A percentile compares a stretch with the other conserved stretches of the same genome.
Conservation (phyloP, 2,329 filamentous ascomycete species). For the Paraphoma chrysanthemicola region DNA sequence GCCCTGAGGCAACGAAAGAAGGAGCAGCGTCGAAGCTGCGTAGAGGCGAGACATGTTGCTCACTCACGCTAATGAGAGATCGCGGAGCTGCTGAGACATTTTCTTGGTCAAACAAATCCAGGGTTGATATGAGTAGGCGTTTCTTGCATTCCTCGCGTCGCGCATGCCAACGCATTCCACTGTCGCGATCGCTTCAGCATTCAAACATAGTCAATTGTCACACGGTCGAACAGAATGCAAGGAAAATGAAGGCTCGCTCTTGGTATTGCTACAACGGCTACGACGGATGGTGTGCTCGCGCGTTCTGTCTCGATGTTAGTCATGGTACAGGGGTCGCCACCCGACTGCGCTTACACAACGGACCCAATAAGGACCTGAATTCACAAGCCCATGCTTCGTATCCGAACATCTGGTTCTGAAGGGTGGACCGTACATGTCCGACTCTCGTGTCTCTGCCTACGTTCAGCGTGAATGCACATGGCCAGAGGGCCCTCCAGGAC, state of each 20-base stretch:
- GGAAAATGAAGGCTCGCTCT: constrained; percentile 5
- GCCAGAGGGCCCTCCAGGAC: too few relatives aligned
- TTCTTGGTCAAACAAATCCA: background rate
- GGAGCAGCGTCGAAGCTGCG: constrained; percentile 20
- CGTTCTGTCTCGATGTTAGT: constrained; percentile 7
- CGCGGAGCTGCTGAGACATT: constrained; percentile 12
- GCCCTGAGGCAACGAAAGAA: constrained; percentile 18
- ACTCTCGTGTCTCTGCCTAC: background rate
- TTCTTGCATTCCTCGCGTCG: constrained; percentile 23
- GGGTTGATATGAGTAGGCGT: constrained; percentile 14
- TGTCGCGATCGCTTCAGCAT: constrained; percentile 6
- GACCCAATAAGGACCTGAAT: background rate
- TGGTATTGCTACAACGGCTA: constrained; percentile 14
- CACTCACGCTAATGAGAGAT: constrained; percentile 16
- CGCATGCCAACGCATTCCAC: constrained; percentile 21
- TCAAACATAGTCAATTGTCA: constrained; percentile 14
- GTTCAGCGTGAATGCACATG: too few relatives aligned
- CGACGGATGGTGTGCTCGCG: background rate
- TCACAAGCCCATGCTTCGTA: background rate
- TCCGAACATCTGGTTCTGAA: background rate
- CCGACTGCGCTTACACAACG: constrained; percentile 5
- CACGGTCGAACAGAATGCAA: constrained; percentile 17
- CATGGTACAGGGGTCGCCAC: constrained; percentile 1
- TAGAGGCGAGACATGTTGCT: constrained; percentile 23
- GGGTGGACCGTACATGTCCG: background rate